phyloP scores from a whole-genome alignment of 768 basidiomycete genomes.

The Mycena crocata region DNA sequence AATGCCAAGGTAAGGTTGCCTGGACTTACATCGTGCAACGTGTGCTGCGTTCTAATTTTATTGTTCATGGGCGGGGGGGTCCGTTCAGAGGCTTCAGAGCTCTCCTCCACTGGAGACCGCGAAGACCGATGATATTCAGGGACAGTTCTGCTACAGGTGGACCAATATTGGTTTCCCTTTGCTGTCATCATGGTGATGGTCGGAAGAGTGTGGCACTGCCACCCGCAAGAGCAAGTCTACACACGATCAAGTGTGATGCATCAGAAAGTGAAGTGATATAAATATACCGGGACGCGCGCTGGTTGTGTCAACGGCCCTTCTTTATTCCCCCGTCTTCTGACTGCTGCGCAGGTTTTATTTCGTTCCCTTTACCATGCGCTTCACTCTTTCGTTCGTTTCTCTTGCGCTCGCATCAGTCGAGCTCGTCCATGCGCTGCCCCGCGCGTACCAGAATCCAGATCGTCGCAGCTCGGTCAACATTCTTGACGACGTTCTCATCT shows the following conservation, averaged over 20 bases:
- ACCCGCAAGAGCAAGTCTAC: too few relatives aligned
- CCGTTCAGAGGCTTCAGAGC: too few relatives aligned
- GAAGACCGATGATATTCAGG: too few relatives aligned
- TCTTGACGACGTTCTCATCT: slow-evolving; percentile 50
- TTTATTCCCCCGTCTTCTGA: slow-evolving; percentile 13
- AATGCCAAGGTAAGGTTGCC: too few relatives aligned
- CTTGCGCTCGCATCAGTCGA: slow-evolving; percentile 26
- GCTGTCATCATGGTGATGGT: slow-evolving; percentile 10
- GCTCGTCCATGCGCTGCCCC: slow-evolving; percentile 23
- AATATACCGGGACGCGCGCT: background rate
- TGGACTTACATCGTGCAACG: too few relatives aligned
- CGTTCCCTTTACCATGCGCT: slow-evolving; percentile 23
- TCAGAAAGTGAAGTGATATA: too few relatives aligned
- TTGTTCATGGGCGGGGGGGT: too few relatives aligned
- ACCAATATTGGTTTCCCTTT: too few relatives aligned
- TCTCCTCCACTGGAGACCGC: too few relatives aligned
- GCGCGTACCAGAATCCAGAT: slow-evolving; percentile 20
- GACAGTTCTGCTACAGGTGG: too few relatives aligned
- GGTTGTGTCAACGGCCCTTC: slow-evolving; percentile 10
- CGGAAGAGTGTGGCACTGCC: background rate
- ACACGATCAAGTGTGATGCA: too few relatives aligned
- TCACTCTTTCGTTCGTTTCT: slow-evolving; percentile 30
- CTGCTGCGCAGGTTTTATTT: slow-evolving; percentile 31
- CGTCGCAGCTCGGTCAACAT: slow-evolving; percentile 34
- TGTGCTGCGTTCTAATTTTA: too few relatives aligned